phyloP scores from a whole-genome alignment of 345 rosid species.

The Eucalyptus grandis region DNA sequence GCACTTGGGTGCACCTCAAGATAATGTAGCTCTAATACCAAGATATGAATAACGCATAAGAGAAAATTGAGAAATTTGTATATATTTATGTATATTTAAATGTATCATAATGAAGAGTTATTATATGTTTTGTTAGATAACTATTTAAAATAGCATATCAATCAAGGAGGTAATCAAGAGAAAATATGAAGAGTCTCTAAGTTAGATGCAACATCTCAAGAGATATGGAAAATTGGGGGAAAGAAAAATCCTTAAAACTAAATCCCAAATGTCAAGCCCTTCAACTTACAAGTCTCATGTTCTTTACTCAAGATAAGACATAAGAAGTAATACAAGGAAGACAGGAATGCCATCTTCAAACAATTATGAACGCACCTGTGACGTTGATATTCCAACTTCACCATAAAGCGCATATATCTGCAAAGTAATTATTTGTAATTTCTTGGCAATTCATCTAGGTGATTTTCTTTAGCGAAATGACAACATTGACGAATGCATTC shows the following conservation, averaged over 20 bases:
- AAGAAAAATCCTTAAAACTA: neutral
- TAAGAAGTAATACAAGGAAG: neutral
- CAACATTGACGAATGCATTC: constrained; percentile 18
- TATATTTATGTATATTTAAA: neutral
- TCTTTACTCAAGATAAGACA: neutral
- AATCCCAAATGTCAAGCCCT: neutral
- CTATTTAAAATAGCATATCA: neutral
- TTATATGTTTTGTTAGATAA: neutral
- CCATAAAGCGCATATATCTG: neutral
- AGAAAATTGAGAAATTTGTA: neutral
- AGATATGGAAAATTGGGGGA: neutral
- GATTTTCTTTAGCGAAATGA: neutral
- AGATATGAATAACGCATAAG: neutral
- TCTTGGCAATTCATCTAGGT: neutral
- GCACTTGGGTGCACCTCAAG: neutral
- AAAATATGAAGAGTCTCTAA: neutral
- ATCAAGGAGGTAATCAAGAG: neutral
- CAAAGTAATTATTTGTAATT: neutral
- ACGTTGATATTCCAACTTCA: neutral
- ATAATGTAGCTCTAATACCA: neutral
- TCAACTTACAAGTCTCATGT: neutral
- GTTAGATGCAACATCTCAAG: neutral
- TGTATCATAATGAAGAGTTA: neutral
- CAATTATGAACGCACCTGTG: neutral
- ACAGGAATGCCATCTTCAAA: neutral